These are phyloP conservation scores for Penicillium longicatenatum DNA, from an alignment of 495 filamentous ascomycete species.

Conservation along the genomic window DNA sequence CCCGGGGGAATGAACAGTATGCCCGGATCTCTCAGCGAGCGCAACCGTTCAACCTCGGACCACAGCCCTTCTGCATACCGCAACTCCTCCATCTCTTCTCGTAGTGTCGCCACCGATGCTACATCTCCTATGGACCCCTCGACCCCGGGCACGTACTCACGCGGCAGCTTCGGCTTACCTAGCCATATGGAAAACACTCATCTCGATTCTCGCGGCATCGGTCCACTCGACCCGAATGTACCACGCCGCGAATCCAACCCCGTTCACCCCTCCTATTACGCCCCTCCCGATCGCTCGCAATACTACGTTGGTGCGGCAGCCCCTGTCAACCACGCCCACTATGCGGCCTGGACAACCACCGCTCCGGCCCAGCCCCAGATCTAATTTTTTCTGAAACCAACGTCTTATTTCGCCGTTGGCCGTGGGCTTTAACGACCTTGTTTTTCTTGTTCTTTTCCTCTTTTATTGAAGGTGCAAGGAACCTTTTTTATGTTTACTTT, in stretches of 20 bases:
- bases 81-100: constrained; percentile 47
- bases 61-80: constrained; percentile 46
- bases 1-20: constrained; percentile 35
- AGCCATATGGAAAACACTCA: constrained; percentile 38
- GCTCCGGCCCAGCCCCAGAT: constrained; percentile 49
- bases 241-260: constrained; percentile 46
- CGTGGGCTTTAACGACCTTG: constrained; percentile 7
- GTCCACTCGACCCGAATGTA: constrained; percentile 38
- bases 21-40: constrained; percentile 38
- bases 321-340: constrained; percentile 36
- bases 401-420: constrained; percentile 10
- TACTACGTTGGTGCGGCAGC: constrained; percentile 40
- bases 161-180: constrained; percentile 43
- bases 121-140: constrained; percentile 47
- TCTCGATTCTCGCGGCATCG: constrained; percentile 37
- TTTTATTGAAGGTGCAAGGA: not conserved
- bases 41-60: constrained; percentile 44
- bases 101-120: constrained; percentile 43
- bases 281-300: constrained; percentile 32
- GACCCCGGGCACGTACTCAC: constrained; percentile 42
- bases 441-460: too few species aligned
- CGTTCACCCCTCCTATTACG: constrained; percentile 39
- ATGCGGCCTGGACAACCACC: constrained; percentile 46
- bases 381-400: constrained; percentile 23
- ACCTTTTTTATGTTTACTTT: not conserved